phyloP scores from a whole-genome alignment of 768 basidiomycete species.

The Cystofilobasidium ferigula region DNA sequence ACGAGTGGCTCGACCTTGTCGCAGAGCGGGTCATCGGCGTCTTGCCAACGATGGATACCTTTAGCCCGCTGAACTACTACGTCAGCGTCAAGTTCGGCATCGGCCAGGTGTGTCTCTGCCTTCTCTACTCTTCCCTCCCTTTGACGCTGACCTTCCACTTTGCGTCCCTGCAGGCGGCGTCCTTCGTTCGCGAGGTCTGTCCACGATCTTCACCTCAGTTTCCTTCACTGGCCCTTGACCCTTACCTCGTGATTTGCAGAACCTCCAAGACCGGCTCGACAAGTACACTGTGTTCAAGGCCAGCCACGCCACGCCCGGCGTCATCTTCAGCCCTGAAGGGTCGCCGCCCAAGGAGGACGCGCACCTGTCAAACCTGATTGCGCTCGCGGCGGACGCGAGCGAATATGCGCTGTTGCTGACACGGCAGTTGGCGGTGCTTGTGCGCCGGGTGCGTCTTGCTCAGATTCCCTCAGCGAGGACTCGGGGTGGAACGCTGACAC shows the following conservation, averaged over 20 bases:
- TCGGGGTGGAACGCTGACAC: too few species aligned
- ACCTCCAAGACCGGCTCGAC: not conserved
- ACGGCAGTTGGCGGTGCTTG: not conserved
- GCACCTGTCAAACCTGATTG: not conserved
- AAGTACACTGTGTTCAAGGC: not conserved
- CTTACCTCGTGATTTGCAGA: not conserved
- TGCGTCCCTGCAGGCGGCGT: too few species aligned
- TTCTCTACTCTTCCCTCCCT: not conserved
- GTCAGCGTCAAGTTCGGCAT: not conserved
- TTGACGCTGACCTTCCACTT: not conserved
- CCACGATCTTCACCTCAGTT: not conserved
- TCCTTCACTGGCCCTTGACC: not conserved
- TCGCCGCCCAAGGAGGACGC: not conserved
- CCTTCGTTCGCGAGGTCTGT: too few species aligned
- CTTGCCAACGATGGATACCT: not conserved
- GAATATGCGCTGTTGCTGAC: not conserved
- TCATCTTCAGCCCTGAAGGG: not conserved
- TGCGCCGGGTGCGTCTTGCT: not conserved
- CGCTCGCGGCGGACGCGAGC: not conserved
- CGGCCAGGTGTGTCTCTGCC: not conserved
- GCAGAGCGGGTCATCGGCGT: not conserved
- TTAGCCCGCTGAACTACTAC: not conserved
- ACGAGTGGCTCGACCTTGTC: not conserved
- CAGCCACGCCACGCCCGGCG: not conserved
- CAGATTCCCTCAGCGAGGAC: too few species aligned